Evolutionary conservation across 2,329 filamentous ascomycete genomes (phyloP).

Genomic region (Colletotrichum godetiae): DNA sequence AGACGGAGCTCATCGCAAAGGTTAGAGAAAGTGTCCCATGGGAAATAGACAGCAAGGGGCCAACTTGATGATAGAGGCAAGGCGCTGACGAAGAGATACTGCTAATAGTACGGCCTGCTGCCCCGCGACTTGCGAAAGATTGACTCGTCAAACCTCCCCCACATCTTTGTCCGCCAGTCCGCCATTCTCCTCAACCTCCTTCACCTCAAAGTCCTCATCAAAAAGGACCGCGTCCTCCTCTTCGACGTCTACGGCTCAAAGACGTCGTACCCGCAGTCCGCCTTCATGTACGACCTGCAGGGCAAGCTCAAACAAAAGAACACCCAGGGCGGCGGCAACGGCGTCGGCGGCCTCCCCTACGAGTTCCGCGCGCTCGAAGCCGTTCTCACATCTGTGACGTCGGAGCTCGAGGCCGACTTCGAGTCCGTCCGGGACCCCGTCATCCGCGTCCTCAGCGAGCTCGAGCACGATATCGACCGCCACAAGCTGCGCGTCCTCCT

Average conservation of each 20-base stretch:
- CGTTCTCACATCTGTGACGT: constrained; percentile 92
- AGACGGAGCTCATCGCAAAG: constrained; percentile 96
- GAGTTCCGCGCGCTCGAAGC: constrained; percentile 97
- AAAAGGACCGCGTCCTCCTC: constrained; percentile 91
- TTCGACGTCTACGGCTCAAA: constrained; percentile 97
- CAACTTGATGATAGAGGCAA: not conserved
- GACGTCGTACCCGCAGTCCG: constrained; percentile 92
- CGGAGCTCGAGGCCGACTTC: constrained; percentile 92
- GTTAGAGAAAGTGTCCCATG: constrained; percentile 56
- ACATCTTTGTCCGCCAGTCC: constrained; percentile 92
- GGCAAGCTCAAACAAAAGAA: constrained; percentile 89
- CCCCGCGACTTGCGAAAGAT: constrained; percentile 97
- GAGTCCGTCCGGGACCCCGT: constrained; percentile 94
- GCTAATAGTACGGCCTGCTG: constrained; percentile 82
- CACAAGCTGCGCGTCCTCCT: constrained; percentile 92
- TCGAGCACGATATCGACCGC: constrained; percentile 96
- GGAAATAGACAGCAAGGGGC: not conserved
- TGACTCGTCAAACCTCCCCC: constrained; percentile 93
- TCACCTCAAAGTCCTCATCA: constrained; percentile 96
- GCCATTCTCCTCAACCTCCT: constrained; percentile 95
- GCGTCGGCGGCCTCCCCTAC: constrained; percentile 81
- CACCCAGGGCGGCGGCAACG: constrained; percentile 49
- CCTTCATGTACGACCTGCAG: constrained; percentile 98
- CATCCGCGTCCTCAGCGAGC: constrained; percentile 85
- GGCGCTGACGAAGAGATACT: not conserved